Percentiles rank a stretch among this genome's conserved stretches.
These are phyloP conservation scores for Trichoderma oligosporum DNA, from an alignment of 2,329 filamentous ascomycete genomes.

Conservation along the genomic window DNA sequence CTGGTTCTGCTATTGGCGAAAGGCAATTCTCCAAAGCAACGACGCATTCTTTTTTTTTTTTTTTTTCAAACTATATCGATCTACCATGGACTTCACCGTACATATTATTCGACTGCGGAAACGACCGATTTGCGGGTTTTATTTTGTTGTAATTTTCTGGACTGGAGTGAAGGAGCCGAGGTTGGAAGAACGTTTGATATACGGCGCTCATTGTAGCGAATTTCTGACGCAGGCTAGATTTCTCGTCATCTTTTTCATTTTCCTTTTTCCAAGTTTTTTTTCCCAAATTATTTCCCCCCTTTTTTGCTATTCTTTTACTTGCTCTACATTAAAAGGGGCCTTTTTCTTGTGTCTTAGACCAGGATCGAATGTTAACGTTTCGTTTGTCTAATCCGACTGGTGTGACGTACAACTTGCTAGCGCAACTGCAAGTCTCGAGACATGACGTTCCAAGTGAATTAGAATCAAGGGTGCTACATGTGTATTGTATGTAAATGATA, in stretches of 20 bases:
- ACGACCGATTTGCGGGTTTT: conserved; percentile 16
- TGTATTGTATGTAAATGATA: no score
- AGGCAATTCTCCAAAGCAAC: conserved; percentile 2
- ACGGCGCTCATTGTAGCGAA: conserved; percentile 10
- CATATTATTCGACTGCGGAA: conserved; percentile 20
- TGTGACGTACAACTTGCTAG: conserved; percentile 7
- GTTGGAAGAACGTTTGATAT: conserved; percentile 9
- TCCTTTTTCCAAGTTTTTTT: conserved; percentile 2
- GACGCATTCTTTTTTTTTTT: conserved; percentile 6
- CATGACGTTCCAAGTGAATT: conserved; percentile 9
- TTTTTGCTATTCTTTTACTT: background rate
- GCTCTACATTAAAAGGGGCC: conserved; percentile 5
- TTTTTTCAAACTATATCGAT: conserved; percentile 18
- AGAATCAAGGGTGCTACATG: background rate
- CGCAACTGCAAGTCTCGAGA: background rate
- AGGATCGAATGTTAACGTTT: conserved; percentile 19
- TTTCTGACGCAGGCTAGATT: conserved; percentile 11
- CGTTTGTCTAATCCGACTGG: conserved; percentile 13
- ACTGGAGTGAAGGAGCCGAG: conserved; percentile 14
- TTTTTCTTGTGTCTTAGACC: conserved; percentile 19
- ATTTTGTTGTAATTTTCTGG: conserved; percentile 18
- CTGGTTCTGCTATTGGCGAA: background rate
- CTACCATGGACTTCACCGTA: conserved; percentile 19
- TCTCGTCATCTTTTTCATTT: conserved; percentile 2
- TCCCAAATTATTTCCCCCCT: background rate